Percentiles rank a stretch among this genome's conserved stretches.
phyloP scores from a whole-genome alignment of 805 yeast genomes.

The Isabelozyma gotoi region DNA sequence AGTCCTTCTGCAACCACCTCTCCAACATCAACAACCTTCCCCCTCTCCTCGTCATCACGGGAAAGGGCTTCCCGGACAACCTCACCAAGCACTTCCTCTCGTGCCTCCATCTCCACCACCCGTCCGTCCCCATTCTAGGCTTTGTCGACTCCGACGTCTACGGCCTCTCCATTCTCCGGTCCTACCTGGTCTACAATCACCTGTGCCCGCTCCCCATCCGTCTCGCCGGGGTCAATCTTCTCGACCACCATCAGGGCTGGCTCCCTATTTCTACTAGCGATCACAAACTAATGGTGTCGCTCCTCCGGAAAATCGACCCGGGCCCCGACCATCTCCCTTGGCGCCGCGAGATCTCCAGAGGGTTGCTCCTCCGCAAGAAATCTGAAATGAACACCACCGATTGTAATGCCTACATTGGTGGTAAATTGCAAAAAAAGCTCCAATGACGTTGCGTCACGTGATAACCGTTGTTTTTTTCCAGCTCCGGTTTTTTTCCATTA shows the following conservation, averaged over 20 bases:
- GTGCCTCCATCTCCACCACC: constrained; percentile 15
- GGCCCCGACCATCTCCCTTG: constrained; percentile 2
- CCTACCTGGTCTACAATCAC: constrained; percentile 25
- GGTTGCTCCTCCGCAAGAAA: constrained; percentile 48
- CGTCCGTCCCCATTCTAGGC: constrained; percentile 42
- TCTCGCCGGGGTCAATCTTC: constrained; percentile 37
- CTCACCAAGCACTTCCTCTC: constrained; percentile 46
- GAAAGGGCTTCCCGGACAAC: constrained; percentile 67
- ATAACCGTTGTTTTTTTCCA: not conserved
- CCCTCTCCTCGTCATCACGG: constrained; percentile 45
- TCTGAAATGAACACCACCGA: constrained; percentile 54
- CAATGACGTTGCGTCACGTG: not conserved
- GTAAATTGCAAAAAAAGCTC: not conserved
- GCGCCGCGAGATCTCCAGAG: constrained; percentile 54
- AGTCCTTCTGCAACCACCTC: constrained; percentile 25
- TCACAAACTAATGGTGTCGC: constrained; percentile 14
- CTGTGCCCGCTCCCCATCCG: not conserved
- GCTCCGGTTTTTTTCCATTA: not conserved
- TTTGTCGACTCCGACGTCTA: constrained; percentile 66
- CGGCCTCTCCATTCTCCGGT: constrained; percentile 54
- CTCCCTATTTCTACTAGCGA: constrained; percentile 20
- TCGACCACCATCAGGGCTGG: constrained; percentile 36
- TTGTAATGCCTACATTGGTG: not conserved
- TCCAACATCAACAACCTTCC: constrained; percentile 2
- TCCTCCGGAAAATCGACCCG: not conserved